These are phyloP conservation scores for Lodderomyces parapsilosis DNA, from an alignment of 1,139 yeast genomes.

Conservation along the genomic window DNA sequence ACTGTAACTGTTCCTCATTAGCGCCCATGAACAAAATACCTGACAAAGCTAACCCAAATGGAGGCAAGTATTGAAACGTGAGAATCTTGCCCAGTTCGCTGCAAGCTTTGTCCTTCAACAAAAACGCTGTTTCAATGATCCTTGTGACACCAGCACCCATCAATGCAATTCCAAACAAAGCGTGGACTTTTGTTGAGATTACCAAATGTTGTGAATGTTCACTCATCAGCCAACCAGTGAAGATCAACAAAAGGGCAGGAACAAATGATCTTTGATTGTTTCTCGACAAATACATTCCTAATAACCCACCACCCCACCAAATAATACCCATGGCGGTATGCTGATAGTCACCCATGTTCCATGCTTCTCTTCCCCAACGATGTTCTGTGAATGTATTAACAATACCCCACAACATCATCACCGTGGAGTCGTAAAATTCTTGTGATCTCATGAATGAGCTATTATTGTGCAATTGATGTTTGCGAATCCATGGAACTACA, in stretches of 20 bases:
- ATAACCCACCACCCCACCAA: constrained; percentile 93
- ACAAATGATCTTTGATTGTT: constrained; percentile 65
- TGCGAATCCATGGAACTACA: constrained; percentile 66
- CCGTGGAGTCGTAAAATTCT: constrained; percentile 78
- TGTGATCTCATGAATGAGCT: constrained; percentile 50
- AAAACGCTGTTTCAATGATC: constrained; percentile 72
- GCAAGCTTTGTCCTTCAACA: constrained; percentile 56
- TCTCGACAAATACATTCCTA: constrained; percentile 71
- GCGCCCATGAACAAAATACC: constrained; percentile 91
- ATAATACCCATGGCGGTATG: constrained; percentile 95
- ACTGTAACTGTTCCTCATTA: constrained; percentile 77
- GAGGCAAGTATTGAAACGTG: constrained; percentile 81
- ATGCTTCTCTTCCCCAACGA: constrained; percentile 82
- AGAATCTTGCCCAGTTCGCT: constrained; percentile 48
- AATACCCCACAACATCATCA: constrained; percentile 88
- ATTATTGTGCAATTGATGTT: constrained; percentile 27
- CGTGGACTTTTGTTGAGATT: constrained; percentile 83
- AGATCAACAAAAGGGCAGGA: constrained; percentile 77
- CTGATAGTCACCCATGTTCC: constrained; percentile 91
- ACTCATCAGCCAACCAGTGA: constrained; percentile 94
- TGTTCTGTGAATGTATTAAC: constrained; percentile 95
- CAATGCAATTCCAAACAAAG: constrained; percentile 76
- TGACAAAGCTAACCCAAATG: constrained; percentile 72
- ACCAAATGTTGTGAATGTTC: constrained; percentile 75
- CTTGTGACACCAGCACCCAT: constrained; percentile 77